phyloP scores from a whole-genome alignment of 2,329 filamentous ascomycete genomes.

The Apiospora kogelbergensis region DNA sequence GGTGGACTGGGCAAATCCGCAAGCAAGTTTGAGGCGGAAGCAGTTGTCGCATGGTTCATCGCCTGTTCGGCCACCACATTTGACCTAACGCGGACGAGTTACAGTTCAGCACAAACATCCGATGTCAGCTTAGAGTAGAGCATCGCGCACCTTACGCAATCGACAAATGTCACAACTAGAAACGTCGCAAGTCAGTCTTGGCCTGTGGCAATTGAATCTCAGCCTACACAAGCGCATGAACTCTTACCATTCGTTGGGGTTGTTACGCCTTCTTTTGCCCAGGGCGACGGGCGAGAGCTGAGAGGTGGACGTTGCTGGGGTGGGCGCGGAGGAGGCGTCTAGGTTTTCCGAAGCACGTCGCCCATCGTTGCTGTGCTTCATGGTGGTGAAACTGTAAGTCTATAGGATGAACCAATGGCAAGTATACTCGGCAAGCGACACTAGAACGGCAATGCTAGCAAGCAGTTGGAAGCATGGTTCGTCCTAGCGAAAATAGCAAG shows the following conservation, averaged over 20 bases:
- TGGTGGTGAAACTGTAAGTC: neutral
- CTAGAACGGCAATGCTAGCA: neutral
- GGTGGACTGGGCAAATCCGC: slow-evolving; percentile 30
- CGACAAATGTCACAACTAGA: slow-evolving; percentile 9
- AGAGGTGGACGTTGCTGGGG: neutral
- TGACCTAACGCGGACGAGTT: slow-evolving; percentile 32
- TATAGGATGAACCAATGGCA: neutral
- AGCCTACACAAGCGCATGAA: neutral
- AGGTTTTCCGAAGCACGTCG: neutral
- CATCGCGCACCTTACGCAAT: slow-evolving; percentile 5
- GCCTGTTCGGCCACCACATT: slow-evolving; percentile 39
- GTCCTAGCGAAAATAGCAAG: neutral
- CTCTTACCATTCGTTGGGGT: slow-evolving; percentile 10
- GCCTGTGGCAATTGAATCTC: neutral
- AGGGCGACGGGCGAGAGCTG: neutral
- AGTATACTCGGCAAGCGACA: neutral
- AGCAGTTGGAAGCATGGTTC: neutral
- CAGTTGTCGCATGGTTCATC: slow-evolving; percentile 39
- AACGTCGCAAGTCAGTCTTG: neutral
- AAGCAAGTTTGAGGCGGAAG: slow-evolving; percentile 35
- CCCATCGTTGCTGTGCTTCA: neutral
- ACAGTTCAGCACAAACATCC: neutral
- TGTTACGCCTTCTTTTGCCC: slow-evolving; percentile 9
- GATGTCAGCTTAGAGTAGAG: neutral
- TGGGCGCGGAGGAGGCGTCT: neutral